Evolutionary conservation across 1,139 yeast genomes (phyloP).

Genomic region (Yamadazyma kanchanaburiensis): DNA sequence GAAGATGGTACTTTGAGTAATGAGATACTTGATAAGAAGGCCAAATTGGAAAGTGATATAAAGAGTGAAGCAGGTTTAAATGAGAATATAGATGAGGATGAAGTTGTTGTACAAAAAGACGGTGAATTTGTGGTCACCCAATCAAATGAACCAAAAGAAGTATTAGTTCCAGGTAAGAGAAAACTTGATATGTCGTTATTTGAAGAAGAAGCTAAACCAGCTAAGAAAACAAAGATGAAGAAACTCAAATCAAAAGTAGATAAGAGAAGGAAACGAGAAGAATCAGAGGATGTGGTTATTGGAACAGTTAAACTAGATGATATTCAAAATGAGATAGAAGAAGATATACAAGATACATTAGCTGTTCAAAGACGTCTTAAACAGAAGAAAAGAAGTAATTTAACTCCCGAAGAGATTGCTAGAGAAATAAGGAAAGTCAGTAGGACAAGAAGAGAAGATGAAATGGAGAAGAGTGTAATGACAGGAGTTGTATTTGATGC

Average conservation of each 20-base stretch:
- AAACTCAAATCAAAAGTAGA: constrained; percentile 32
- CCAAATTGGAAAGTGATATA: constrained; percentile 16
- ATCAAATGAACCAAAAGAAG: constrained; percentile 1
- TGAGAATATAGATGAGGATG: constrained; percentile 13
- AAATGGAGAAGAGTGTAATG: constrained; percentile 16
- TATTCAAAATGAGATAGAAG: constrained; percentile 38
- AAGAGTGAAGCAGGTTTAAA: constrained; percentile 6
- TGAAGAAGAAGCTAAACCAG: constrained; percentile 19
- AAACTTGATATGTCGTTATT: constrained; percentile 16
- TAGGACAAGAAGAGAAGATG: constrained; percentile 27
- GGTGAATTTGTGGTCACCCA: not conserved
- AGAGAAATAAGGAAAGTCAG: constrained; percentile 35
- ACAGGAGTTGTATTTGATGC: constrained; percentile 48
- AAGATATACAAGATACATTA: constrained; percentile 45
- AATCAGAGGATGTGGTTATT: constrained; percentile 24
- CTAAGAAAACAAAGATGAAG: constrained; percentile 38
- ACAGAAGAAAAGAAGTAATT: constrained; percentile 24
- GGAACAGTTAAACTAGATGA: constrained; percentile 29
- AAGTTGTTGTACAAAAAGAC: constrained; percentile 1
- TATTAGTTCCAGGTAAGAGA: constrained; percentile 5
- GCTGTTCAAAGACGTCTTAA: constrained; percentile 37
- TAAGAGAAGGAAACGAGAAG: constrained; percentile 9
- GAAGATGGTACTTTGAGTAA: constrained; percentile 51
- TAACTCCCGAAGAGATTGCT: constrained; percentile 48
- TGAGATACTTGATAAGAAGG: constrained; percentile 30